A percentile compares a stretch with the other conserved stretches of the same genome.
phyloP scores from a whole-genome alignment of 2,329 filamentous ascomycete species.

The Penicillium sp. region DNA sequence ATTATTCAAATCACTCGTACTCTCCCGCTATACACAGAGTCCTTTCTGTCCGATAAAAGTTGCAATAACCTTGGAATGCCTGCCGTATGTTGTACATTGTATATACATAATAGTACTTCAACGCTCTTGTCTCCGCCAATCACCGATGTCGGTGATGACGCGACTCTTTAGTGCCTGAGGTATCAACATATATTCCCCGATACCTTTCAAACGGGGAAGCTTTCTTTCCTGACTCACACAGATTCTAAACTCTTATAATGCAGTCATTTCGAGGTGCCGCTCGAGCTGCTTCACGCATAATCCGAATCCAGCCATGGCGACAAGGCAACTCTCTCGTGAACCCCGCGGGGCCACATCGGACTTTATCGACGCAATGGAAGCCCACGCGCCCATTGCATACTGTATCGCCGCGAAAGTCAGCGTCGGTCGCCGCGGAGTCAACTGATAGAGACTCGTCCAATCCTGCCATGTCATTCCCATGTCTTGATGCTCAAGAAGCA shows the following conservation, averaged over 20 bases:
- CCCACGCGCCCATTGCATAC: conserved; percentile 17
- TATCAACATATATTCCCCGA: conserved; percentile 2
- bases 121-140: conserved; percentile 11
- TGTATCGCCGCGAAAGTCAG: conserved; percentile 15
- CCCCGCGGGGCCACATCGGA: conserved; percentile 9
- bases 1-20: too few relatives aligned
- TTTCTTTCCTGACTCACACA: background rate
- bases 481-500: conserved; percentile 72
- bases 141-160: conserved; percentile 16
- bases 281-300: conserved; percentile 15
- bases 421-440: conserved; percentile 13
- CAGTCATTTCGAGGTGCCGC: conserved; percentile 15
- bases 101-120: too few relatives aligned
- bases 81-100: background rate
- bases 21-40: too few relatives aligned
- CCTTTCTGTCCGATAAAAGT: background rate
- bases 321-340: conserved; percentile 1
- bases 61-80: background rate
- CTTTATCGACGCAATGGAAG: conserved; percentile 14
- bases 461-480: conserved; percentile 80
- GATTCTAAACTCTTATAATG: conserved; percentile 12
- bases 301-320: conserved; percentile 15
- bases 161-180: conserved; percentile 14
- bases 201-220: background rate
- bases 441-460: conserved; percentile 50